Evolutionary conservation across 306 rosid genomes (phyloP).

Genomic region (cucumber (Cucumis sativus)): Cucumber_9930_V3 NC_026659.2:25363501-25364000

Average conservation of each 20-base stretch:
- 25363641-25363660: neutral
- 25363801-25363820: conserved; percentile 41
- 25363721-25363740: conserved; percentile 94
- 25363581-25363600: conserved; percentile 12
- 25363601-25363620: conserved; percentile 11
- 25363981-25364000: conserved; percentile 38
- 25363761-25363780: conserved; percentile 73
- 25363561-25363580: neutral
- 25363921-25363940: conserved; percentile 54
- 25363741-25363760: conserved; percentile 50
- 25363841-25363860: conserved; percentile 78
- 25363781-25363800: conserved; percentile 71
- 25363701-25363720: conserved; percentile 37
- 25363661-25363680: neutral
- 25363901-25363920: conserved; percentile 53
- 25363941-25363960: conserved; percentile 57
- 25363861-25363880: conserved; percentile 38
- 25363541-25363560: neutral
- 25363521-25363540: neutral
- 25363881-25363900: conserved; percentile 33
- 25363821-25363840: conserved; percentile 39
- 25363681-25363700: neutral
- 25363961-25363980: conserved; percentile 30
- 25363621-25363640: neutral
- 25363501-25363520: neutral